Evolutionary conservation across 2,329 filamentous ascomycete species (phyloP), one percentile per base, ranked within the genome.

Genomic region (Hymenoscyphus occultus): DNA sequence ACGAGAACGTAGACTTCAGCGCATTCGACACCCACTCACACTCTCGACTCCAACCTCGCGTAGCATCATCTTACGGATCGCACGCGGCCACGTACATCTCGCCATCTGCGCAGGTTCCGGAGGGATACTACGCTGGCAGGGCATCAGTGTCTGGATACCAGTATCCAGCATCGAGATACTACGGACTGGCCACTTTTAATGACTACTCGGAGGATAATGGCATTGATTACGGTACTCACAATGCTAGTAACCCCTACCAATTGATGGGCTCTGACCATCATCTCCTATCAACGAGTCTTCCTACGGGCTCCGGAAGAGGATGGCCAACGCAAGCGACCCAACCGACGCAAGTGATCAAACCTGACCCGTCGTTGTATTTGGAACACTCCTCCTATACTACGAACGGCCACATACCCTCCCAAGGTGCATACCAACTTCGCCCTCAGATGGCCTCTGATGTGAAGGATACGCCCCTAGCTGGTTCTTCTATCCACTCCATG

Each of bases 181-280:
- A 71, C 59, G 54, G 39, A 14, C 39, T 69, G 19, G 32, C 65
- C 9, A 51, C 65, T 45, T 74, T 67, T 51, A 63, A 58, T 12
- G 71, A 74, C 12, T 73, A 69, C 60, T 22, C 60, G 31, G 73
- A 72, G 12, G 73, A 73, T 5, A 65, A 60, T 45, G 48, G 22
- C 48, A 57, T 71, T n/a, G 72, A 73, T 32, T 74, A 74, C 40
- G 65, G 59, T 12, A 60, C 71, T 22, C 65, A 69, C 39, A 58
- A 35, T 12, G 10, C 56, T 4, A 54, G 22, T 13, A 32, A 19
- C 40, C 14, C 71, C 67, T 61, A 40, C 40, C 9, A 60, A 68
- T 9, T 31, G 48, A 28, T 74, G 48, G 60, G 60, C 28, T 56
- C 66, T 13, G 71, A 73, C 3, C 28, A 62, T 28, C 28, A 62